Evolutionary conservation across 306 rosid species (phyloP), one percentile per base, ranked within the genome.

Genomic region (Lotus japonicus): DNA sequence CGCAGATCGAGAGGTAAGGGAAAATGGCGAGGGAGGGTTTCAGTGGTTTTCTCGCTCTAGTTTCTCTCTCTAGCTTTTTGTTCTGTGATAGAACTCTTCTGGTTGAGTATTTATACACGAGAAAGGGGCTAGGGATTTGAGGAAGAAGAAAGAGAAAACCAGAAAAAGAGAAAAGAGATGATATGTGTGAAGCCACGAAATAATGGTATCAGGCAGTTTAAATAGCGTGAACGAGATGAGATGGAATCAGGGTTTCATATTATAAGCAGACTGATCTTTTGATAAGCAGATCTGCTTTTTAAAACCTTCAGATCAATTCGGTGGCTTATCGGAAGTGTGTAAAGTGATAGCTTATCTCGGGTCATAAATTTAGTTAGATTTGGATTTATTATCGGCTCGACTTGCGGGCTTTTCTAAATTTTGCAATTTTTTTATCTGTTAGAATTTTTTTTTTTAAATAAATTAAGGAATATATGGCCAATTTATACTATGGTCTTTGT

Each of bases 61-160:
- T 85, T 79, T 91, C 92, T 88, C 88, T 88, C 86, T 88, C 92
- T 79, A 82, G 65, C 77, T 82, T 82, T 71, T 72, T 48, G 41
- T 72, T 49, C 44, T 79, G 85, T 71, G 57, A 56, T 26, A 58
- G 64, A 80, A 79, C 83, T 70, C 86, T 17, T 82, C 64, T 74
- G 81, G 75, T 75, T 69, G 71, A 80, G 87, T 89, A 86, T 95
- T 95, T 90, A 88, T 95, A 94, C 58, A 64, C 56, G 58, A 65
- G 33, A 42, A 76, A 67, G 57, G 84, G 84, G 81, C 83, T 95
- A 91, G 97, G 97, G 97, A 91, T 88, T 91, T 81, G 79, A 73
- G 79, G 75, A 86, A 73, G 72, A 76, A 73, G 84, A 73, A 66
- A 64, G 84, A 79, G 72, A 78, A 73, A 70, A 73, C 45, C 64